A percentile compares a stretch with the other conserved stretches of the same genome.
These are phyloP conservation scores for Fusarium denticulatum DNA, from an alignment of 2,329 filamentous ascomycete genomes.

Conservation along the genomic window DNA sequence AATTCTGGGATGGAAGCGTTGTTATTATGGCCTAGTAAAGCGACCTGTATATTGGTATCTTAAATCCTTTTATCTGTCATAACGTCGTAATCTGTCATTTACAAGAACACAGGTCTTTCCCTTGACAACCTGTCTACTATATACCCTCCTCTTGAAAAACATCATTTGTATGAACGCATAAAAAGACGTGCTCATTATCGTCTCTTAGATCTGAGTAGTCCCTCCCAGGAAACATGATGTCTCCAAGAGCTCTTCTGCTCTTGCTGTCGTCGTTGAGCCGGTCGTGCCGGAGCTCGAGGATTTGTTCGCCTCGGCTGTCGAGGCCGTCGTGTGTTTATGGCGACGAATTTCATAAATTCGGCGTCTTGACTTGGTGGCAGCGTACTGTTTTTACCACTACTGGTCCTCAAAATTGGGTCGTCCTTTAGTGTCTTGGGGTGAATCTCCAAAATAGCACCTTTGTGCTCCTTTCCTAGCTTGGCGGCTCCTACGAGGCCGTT, in stretches of 20 bases:
- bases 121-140: neutral
- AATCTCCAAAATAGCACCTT: slow-evolving; percentile 50
- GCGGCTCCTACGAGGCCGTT: slow-evolving; percentile 47
- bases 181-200: slow-evolving; percentile 1
- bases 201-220: slow-evolving; percentile 39
- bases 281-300: neutral
- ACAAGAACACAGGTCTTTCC: neutral
- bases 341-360: slow-evolving; percentile 46
- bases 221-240: slow-evolving; percentile 41
- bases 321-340: slow-evolving; percentile 9
- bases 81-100: slow-evolving; percentile 38
- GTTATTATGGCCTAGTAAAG: slow-evolving; percentile 20
- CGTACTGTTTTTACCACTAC: slow-evolving; percentile 36
- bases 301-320: slow-evolving; percentile 6
- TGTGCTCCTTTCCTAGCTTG: slow-evolving; percentile 38
- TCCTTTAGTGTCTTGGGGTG: slow-evolving; percentile 53
- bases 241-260: slow-evolving; percentile 17
- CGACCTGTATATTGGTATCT: slow-evolving; percentile 38
- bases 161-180: neutral
- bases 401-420: slow-evolving; percentile 50
- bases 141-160: neutral
- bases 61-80: slow-evolving; percentile 29
- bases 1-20: slow-evolving; percentile 5
- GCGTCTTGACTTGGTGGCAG: slow-evolving; percentile 55
- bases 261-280: slow-evolving; percentile 7